These are phyloP conservation scores for Bretschneidera sinensis DNA, from an alignment of 345 rosid genomes.

Conservation along the genomic window DNA sequence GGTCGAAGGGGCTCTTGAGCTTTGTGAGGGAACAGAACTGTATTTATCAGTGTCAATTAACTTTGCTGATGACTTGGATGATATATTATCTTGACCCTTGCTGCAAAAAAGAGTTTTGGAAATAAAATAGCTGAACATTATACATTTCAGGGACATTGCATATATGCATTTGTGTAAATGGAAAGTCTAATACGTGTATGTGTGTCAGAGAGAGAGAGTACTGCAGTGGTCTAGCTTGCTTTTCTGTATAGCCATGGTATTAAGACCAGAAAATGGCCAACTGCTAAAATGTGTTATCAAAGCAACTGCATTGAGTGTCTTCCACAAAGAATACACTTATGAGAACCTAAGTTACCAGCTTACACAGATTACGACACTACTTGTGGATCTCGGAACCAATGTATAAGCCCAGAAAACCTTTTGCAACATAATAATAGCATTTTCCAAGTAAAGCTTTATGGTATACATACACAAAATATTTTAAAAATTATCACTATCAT, in stretches of 20 bases:
- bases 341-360: too few species aligned
- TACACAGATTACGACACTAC: too few species aligned
- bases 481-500: too few species aligned
- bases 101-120: constrained; percentile 36
- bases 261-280: too few species aligned
- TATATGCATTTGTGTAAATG: neutral
- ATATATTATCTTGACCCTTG: constrained; percentile 45
- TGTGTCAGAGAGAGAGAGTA: neutral
- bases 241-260: constrained; percentile 10
- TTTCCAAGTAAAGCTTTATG: neutral
- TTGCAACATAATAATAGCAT: neutral
- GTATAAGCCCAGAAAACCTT: too few species aligned
- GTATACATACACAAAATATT: neutral
- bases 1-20: constrained; percentile 38
- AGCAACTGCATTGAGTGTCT: too few species aligned
- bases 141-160: neutral
- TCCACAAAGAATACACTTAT: too few species aligned
- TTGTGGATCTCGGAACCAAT: too few species aligned
- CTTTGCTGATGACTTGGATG: constrained; percentile 37
- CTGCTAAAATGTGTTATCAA: too few species aligned
- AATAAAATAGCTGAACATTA: neutral
- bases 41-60: constrained; percentile 32
- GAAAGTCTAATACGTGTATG: neutral
- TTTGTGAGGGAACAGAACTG: constrained; percentile 32
- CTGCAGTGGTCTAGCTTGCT: neutral